These are phyloP conservation scores for Pseudogymnoascus sp. DNA, from an alignment of 2,329 filamentous ascomycete species.

Conservation along the genomic window DNA sequence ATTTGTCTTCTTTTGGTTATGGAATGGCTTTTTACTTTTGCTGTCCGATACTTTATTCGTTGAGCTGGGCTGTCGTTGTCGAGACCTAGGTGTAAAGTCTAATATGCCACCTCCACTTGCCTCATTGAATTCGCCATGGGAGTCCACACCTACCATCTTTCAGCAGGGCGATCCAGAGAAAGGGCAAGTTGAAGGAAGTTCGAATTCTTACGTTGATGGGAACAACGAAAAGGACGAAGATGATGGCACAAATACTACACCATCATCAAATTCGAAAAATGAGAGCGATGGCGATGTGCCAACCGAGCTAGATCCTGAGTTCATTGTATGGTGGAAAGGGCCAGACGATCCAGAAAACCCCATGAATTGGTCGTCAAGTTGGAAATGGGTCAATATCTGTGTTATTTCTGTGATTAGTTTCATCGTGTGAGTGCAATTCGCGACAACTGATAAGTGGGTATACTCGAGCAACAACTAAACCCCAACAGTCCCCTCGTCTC, in stretches of 20 bases:
- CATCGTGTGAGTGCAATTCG: constrained; percentile 18
- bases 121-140: neutral
- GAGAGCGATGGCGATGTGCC: constrained; percentile 25
- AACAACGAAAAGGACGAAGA: neutral
- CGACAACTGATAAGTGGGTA: neutral
- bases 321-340: constrained; percentile 19
- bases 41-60: neutral
- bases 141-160: neutral
- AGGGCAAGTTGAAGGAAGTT: neutral
- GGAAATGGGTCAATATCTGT: constrained; percentile 18
- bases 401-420: constrained; percentile 23
- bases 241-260: neutral
- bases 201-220: neutral
- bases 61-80: neutral
- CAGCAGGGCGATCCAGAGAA: neutral
- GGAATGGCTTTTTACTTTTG: neutral
- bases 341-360: constrained; percentile 24
- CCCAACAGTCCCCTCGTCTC: constrained; percentile 35
- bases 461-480: constrained; percentile 1
- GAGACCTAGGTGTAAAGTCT: neutral
- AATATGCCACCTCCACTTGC: neutral
- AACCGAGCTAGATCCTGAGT: constrained; percentile 16
- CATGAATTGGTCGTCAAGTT: constrained; percentile 21
- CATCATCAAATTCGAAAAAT: neutral
- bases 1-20: neutral